A percentile compares a stretch with the other conserved stretches of the same genome.
phyloP scores from a whole-genome alignment of 768 basidiomycete genomes.

The Psilocybe azurescens region DNA sequence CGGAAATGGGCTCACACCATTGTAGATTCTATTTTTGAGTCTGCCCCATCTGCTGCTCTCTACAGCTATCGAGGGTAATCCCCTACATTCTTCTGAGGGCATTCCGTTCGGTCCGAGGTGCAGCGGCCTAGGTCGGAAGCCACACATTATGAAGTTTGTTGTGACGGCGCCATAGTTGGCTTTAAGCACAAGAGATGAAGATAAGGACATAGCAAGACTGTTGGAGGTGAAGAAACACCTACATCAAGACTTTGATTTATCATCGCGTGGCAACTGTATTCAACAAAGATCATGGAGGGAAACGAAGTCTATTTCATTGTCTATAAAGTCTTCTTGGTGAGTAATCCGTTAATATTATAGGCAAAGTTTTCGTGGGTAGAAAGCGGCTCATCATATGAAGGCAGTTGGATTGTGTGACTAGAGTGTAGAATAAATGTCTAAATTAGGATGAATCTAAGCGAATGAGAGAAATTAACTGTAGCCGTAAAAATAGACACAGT shows the following conservation, averaged over 20 bases:
- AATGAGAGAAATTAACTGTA: slow-evolving; percentile 9
- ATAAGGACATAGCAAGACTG: not conserved
- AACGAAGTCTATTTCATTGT: slow-evolving; percentile 12
- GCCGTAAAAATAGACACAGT: slow-evolving; percentile 10
- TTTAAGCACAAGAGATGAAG: not conserved
- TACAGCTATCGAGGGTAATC: not conserved
- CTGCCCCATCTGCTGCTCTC: not conserved
- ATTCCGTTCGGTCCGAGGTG: not conserved
- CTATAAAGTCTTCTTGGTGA: slow-evolving; percentile 12
- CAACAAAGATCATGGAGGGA: slow-evolving; percentile 1
- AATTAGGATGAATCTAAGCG: slow-evolving; percentile 20
- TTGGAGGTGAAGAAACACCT: slow-evolving; percentile 4
- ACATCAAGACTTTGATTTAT: slow-evolving; percentile 11
- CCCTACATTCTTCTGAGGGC: not conserved
- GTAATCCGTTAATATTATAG: slow-evolving; percentile 1
- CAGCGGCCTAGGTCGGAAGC: slow-evolving; percentile 12
- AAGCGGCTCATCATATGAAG: slow-evolving; percentile 1
- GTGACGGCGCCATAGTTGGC: not conserved
- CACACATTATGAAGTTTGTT: not conserved
- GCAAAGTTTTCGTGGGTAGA: not conserved
- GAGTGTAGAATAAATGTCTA: slow-evolving; percentile 11
- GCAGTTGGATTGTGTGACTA: not conserved
- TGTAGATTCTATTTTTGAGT: not conserved
- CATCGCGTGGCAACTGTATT: slow-evolving; percentile 15
- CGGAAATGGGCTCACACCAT: slow-evolving; percentile 15